Base-by-base conservation (phyloP, 2,329 filamentous ascomycete genomes). In the Calonectria hawksworthii region DNA sequence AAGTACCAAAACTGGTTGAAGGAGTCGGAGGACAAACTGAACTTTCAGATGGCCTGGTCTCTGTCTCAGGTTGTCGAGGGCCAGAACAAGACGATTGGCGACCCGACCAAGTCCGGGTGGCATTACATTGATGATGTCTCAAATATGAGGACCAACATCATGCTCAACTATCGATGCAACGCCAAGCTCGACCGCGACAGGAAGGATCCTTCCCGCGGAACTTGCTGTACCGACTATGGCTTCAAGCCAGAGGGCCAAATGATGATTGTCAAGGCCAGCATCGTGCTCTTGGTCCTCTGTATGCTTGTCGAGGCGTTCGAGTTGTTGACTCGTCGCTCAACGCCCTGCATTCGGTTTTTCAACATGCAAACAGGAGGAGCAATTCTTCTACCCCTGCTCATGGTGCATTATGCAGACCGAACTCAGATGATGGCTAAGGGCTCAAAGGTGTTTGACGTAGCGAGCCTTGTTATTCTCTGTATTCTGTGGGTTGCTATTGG, bases 91-190 rank as follows among this genome's bases (percentile, higher is more conserved):
- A 75, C 75, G 9, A 74, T 74, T 13, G 74, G 69, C 18, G 78
- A 83, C 26, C 74, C 67, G 44, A 74, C 76, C 21, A 74, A 76
- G 65, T 81, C 81, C 0, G 72, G 82, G 14, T 80, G 83, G 38
- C 84, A 86, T 51, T 84, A 82, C 10, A 81, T 77, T 14, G 80
- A 82, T 16, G 44, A 64, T 0, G 79, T 83, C 10, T 75, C 81
- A 18, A 79, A 83, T 68, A 82, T 73, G 78, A 84, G 78, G 80
- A 85, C 79, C 52, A 85, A 75, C 82, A 81, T 91, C 26, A 78
- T 92, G 0, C 84, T 92, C 36, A 91, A 90, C 76, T 81, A 88
- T n/a, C 87, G 89, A 63, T 92, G 91, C 81, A 92, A 76, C 80
- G 87, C 81, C 76, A 86, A 76, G 78, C 84, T 75, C 72, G 82